Evolutionary conservation across 2,329 filamentous ascomycete genomes (phyloP).

Genomic region (Trichoderma sp.): DNA sequence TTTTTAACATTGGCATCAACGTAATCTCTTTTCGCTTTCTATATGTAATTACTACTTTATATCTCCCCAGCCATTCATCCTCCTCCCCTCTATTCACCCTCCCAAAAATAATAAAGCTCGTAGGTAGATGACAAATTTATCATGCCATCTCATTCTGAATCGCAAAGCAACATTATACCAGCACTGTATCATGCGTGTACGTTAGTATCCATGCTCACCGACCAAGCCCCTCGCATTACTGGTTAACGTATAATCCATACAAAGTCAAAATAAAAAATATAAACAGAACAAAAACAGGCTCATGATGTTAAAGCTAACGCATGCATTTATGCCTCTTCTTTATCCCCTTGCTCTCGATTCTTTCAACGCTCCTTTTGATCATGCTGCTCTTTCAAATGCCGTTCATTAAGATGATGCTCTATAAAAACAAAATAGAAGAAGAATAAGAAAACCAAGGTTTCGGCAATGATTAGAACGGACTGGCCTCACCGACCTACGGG

Average conservation of each 20-base stretch:
- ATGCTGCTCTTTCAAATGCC: background rate
- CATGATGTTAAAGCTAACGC: background rate
- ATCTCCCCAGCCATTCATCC: background rate
- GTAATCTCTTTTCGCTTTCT: background rate
- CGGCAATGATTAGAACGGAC: background rate
- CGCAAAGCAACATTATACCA: background rate
- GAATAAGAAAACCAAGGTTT: slow-evolving; percentile 17
- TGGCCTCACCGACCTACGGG: slow-evolving; percentile 30
- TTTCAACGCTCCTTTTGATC: background rate
- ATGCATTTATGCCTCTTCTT: background rate
- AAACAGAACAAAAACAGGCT: slow-evolving; percentile 3
- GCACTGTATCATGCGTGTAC: background rate
- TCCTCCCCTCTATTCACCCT: background rate
- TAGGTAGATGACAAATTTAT: background rate
- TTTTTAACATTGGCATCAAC: background rate
- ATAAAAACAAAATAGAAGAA: background rate
- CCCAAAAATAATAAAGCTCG: background rate
- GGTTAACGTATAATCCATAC: background rate
- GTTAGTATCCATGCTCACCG: background rate
- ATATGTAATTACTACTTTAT: background rate
- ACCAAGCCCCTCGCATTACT: background rate
- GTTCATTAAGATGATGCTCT: background rate
- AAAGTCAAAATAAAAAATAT: background rate
- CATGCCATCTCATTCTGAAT: background rate
- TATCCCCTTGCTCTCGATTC: background rate